phyloP scores from a whole-genome alignment of 202 grass and related monocot species.

The Brachypodium distachyon region DNA sequence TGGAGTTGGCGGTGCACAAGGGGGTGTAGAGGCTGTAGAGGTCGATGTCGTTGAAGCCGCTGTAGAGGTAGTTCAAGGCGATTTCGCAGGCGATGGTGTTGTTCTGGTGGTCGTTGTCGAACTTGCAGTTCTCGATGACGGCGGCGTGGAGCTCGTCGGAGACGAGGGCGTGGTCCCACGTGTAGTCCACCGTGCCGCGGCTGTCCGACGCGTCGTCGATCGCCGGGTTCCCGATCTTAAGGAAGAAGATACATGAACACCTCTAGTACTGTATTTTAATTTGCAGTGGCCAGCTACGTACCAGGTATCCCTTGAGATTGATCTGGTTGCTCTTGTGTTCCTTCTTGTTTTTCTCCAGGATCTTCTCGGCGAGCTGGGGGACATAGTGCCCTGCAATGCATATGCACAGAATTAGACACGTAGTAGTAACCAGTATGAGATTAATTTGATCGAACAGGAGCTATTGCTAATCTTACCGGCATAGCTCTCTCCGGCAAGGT shows the following conservation, averaged over 20 bases:
- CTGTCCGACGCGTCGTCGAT: constrained; percentile 34
- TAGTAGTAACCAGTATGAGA: too few relatives aligned
- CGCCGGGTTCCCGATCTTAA: constrained; percentile 23
- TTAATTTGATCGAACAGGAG: too few relatives aligned
- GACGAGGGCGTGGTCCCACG: constrained; percentile 42
- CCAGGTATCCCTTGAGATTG: constrained; percentile 40
- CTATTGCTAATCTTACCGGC: too few relatives aligned
- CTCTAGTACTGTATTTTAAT: too few relatives aligned
- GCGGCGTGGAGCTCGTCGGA: constrained; percentile 19
- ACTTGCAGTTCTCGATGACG: constrained; percentile 14
- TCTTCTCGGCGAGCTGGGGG: neutral
- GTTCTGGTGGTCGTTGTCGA: neutral
- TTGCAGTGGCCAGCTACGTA: too few relatives aligned
- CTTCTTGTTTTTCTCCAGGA: neutral
- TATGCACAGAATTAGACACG: too few relatives aligned
- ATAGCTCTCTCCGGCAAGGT: too few relatives aligned
- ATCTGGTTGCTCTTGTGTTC: neutral
- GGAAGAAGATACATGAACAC: too few relatives aligned
- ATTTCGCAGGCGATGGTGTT: neutral
- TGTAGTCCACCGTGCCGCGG: constrained; percentile 28
- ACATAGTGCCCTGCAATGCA: constrained; percentile 24
- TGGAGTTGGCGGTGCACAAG: neutral
- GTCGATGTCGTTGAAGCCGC: constrained; percentile 14
- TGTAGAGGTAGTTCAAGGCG: neutral
- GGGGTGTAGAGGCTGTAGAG: constrained; percentile 40